Percentiles rank a stretch among this genome's conserved stretches.
Evolutionary conservation across 1,139 yeast species (phyloP).

Genomic region (Hyphopichia wangnamkhiaoensis): DNA sequence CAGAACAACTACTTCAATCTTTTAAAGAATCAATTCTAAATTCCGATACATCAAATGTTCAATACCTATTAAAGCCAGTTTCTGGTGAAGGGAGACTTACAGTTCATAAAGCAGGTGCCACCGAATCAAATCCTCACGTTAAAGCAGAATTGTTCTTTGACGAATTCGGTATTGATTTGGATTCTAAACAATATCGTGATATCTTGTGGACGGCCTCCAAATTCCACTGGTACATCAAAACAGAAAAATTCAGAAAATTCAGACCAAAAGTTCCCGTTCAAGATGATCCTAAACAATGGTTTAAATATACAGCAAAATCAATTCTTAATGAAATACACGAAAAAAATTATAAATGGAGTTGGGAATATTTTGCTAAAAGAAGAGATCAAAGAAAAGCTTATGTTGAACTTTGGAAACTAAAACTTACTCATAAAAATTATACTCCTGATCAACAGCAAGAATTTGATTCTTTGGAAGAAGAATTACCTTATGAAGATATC

Average conservation of each 20-base stretch:
- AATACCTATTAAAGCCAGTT: constrained; percentile 82
- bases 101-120: constrained; percentile 74
- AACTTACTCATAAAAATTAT: constrained; percentile 38
- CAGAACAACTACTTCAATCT: constrained; percentile 41
- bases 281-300: constrained; percentile 81
- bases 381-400: constrained; percentile 73
- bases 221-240: constrained; percentile 75
- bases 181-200: constrained; percentile 82
- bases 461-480: constrained; percentile 57
- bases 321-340: constrained; percentile 81
- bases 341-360: constrained; percentile 78
- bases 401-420: constrained; percentile 63
- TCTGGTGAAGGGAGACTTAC: constrained; percentile 85
- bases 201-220: constrained; percentile 80
- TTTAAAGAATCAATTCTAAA: constrained; percentile 32
- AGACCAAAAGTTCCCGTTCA: constrained; percentile 63
- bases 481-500: constrained; percentile 73
- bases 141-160: constrained; percentile 78
- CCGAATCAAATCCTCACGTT: constrained; percentile 70
- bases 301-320: constrained; percentile 72
- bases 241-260: constrained; percentile 69
- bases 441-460: constrained; percentile 36
- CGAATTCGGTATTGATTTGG: constrained; percentile 82
- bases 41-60: constrained; percentile 37
- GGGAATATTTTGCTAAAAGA: constrained; percentile 76